Percentiles rank a stretch among this genome's conserved stretches.
Evolutionary conservation across 768 basidiomycete genomes (phyloP).

Genomic region (Clavulina sp.): DNA sequence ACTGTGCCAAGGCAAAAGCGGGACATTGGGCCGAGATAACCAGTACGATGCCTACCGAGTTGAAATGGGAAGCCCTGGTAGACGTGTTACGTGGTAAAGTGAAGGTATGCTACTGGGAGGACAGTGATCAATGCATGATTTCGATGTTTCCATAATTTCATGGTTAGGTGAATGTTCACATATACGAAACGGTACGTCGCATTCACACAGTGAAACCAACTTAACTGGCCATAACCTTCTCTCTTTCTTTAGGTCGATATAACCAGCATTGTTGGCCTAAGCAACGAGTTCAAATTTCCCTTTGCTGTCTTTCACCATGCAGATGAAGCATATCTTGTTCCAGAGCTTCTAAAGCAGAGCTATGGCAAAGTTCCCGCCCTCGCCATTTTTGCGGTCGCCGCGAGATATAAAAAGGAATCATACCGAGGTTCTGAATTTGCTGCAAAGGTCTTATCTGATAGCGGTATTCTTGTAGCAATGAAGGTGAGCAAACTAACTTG

Average conservation of each 20-base stretch:
- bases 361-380: constrained; percentile 21
- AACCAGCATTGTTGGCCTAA: constrained; percentile 9
- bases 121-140: background rate
- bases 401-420: constrained; percentile 22
- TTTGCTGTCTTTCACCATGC: constrained; percentile 19
- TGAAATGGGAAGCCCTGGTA: constrained; percentile 13
- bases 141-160: background rate
- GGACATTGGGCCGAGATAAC: constrained; percentile 9
- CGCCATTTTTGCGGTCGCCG: constrained; percentile 20
- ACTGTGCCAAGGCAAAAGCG: constrained; percentile 7
- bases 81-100: constrained; percentile 13
- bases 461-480: constrained; percentile 10
- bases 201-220: background rate
- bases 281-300: constrained; percentile 22
- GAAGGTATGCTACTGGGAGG: background rate
- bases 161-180: constrained; percentile 11
- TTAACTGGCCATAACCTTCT: background rate
- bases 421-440: constrained; percentile 22
- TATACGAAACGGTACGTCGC: constrained; percentile 10
- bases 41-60: constrained; percentile 19
- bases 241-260: constrained; percentile 8
- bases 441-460: constrained; percentile 19
- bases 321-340: constrained; percentile 23
- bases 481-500: background rate
- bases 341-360: constrained; percentile 20